These are phyloP conservation scores for Schizothecium vesticola DNA, from an alignment of 495 filamentous ascomycete species.

Conservation along the genomic window DNA sequence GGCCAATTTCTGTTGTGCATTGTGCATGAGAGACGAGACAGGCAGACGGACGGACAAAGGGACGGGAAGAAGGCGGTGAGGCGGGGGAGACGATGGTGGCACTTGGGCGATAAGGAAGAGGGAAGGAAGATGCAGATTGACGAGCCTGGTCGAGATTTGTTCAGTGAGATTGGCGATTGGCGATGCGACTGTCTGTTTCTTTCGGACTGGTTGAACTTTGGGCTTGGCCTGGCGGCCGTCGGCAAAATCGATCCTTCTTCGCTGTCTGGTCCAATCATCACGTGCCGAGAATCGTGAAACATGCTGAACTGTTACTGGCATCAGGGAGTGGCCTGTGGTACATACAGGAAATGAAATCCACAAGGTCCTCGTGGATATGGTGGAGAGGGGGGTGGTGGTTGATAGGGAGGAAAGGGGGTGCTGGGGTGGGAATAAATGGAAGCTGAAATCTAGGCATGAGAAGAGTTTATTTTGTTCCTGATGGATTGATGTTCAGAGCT, in stretches of 20 bases:
- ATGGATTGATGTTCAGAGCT: neutral
- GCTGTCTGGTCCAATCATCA: neutral
- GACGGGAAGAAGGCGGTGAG: neutral
- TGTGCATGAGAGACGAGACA: neutral
- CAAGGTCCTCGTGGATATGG: neutral
- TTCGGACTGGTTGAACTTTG: neutral
- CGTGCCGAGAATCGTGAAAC: neutral
- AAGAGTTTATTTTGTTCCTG: neutral
- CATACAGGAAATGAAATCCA: neutral
- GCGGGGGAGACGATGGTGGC: neutral
- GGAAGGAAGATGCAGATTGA: neutral
- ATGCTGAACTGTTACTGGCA: neutral
- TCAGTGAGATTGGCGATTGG: neutral
- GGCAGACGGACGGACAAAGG: neutral
- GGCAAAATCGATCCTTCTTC: neutral
- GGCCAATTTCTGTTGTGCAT: neutral
- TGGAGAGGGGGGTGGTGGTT: neutral
- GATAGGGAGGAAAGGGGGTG: neutral
- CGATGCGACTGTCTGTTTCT: neutral
- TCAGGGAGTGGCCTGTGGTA: neutral
- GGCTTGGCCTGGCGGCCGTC: too few species aligned
- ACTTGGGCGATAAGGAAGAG: neutral
- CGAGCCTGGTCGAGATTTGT: neutral
- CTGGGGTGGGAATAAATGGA: neutral
- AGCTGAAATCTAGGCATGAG: neutral